Evolutionary conservation across 345 rosid genomes (phyloP).

Genomic region (Salix exigua): DNA sequence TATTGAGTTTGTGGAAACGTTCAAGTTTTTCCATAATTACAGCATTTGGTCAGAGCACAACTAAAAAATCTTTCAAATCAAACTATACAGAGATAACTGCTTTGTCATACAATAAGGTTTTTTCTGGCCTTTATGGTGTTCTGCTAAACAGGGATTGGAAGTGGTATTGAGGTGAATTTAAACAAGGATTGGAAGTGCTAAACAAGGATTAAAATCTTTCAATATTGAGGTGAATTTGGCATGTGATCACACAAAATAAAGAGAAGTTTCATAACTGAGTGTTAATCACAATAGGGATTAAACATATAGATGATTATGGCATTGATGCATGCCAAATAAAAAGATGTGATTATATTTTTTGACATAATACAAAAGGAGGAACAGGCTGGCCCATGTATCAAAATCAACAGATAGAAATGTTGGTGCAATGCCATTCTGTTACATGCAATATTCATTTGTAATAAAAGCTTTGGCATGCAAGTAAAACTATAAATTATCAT

Average conservation of each 20-base stretch:
- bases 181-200: too few relatives aligned
- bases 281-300: not conserved
- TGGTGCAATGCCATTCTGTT: too few relatives aligned
- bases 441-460: too few relatives aligned
- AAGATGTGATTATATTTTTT: too few relatives aligned
- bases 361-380: too few relatives aligned
- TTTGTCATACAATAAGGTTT: not conserved
- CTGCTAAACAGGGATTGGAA: not conserved
- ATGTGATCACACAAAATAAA: not conserved
- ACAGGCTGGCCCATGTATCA: too few relatives aligned
- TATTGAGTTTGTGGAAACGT: not conserved
- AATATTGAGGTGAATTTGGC: not conserved
- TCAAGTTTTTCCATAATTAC: not conserved
- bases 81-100: not conserved
- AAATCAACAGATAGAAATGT: too few relatives aligned
- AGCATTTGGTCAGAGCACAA: not conserved
- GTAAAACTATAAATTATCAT: too few relatives aligned
- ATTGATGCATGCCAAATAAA: too few relatives aligned
- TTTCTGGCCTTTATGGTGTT: not conserved
- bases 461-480: too few relatives aligned
- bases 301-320: too few relatives aligned
- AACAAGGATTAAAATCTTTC: not conserved
- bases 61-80: not conserved
- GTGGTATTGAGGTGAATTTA: not conserved
- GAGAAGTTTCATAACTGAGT: not conserved